Conservation (phyloP, 352 stramenopile species). For the Phytophthora meadii region DNA sequence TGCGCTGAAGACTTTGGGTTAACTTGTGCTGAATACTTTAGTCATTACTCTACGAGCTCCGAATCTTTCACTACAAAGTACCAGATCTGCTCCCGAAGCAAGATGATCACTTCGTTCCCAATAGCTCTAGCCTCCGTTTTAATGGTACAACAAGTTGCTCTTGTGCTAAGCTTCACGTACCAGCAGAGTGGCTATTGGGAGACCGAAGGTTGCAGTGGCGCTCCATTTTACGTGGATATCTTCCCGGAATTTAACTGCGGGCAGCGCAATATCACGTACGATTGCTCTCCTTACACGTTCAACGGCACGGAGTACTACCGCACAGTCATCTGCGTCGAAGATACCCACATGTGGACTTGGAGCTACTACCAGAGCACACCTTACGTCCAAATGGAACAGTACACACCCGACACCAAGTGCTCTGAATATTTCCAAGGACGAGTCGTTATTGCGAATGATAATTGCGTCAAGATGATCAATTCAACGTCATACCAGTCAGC, state of each 20-base stretch:
- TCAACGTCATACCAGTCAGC: constrained; percentile 26
- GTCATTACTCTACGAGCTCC: background rate
- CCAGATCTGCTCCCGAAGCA: background rate
- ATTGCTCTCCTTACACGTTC: constrained; percentile 28
- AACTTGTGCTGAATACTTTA: constrained; percentile 3
- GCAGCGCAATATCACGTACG: constrained; percentile 29
- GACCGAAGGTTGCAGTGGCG: constrained; percentile 10
- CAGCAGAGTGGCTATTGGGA: constrained; percentile 19
- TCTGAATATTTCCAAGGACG: constrained; percentile 5
- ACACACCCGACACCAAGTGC: constrained; percentile 3
- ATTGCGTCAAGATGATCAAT: constrained; percentile 23
- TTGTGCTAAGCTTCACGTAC: constrained; percentile 14
- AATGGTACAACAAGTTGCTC: background rate
- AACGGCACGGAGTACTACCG: constrained; percentile 19
- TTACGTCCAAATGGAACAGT: constrained; percentile 45
- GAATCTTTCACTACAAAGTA: background rate
- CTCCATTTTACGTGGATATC: constrained; percentile 23
- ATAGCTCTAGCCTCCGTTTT: background rate
- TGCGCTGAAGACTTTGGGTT: constrained; percentile 4
- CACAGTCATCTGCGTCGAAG: constrained; percentile 25
- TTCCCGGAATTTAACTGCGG: constrained; percentile 26
- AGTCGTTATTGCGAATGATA: constrained; percentile 13
- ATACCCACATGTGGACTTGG: constrained; percentile 15
- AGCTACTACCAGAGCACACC: constrained; percentile 40
- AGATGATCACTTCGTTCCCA: background rate